phyloP scores from a whole-genome alignment of 73 alveolate genomes.

The Blepharisma japonicum region DNA sequence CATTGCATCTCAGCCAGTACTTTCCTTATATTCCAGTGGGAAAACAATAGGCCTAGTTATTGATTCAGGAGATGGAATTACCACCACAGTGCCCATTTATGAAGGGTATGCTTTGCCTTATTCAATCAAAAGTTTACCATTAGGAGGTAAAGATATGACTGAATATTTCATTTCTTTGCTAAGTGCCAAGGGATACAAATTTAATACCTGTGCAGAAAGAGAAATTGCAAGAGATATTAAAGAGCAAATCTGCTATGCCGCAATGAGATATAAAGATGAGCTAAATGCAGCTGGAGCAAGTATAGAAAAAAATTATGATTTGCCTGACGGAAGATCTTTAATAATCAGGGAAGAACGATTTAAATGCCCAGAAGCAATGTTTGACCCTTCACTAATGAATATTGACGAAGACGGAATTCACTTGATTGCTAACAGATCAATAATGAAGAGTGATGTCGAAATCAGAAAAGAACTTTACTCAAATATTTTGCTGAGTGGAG shows the following conservation, averaged over 20 bases:
- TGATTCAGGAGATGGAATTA: constrained; percentile 92
- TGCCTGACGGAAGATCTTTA: constrained; percentile 83
- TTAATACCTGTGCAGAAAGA: constrained; percentile 35
- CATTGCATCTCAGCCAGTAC: constrained; percentile 50
- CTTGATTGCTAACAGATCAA: constrained; percentile 72
- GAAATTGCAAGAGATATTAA: constrained; percentile 50
- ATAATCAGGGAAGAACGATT: constrained; percentile 64
- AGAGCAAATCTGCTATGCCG: constrained; percentile 63
- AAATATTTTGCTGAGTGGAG: constrained; percentile 72
- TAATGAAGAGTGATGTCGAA: constrained; percentile 95
- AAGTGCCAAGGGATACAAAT: constrained; percentile 31
- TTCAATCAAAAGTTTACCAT: constrained; percentile 74
- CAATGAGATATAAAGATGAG: constrained; percentile 70
- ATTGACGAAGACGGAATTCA: constrained; percentile 69
- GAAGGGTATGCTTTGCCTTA: constrained; percentile 97
- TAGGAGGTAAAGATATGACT: constrained; percentile 91
- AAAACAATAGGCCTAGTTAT: constrained; percentile 96
- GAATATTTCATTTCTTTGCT: constrained; percentile 63
- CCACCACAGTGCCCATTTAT: constrained; percentile 94
- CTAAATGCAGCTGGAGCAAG: constrained; percentile 62
- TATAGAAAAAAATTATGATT: constrained; percentile 59
- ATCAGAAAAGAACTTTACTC: constrained; percentile 73
- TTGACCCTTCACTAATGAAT: constrained; percentile 66
- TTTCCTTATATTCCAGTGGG: constrained; percentile 93
- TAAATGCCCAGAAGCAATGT: constrained; percentile 85